Conservation (phyloP, 163 green algal species). For the Chlorella variabilis region DNA sequence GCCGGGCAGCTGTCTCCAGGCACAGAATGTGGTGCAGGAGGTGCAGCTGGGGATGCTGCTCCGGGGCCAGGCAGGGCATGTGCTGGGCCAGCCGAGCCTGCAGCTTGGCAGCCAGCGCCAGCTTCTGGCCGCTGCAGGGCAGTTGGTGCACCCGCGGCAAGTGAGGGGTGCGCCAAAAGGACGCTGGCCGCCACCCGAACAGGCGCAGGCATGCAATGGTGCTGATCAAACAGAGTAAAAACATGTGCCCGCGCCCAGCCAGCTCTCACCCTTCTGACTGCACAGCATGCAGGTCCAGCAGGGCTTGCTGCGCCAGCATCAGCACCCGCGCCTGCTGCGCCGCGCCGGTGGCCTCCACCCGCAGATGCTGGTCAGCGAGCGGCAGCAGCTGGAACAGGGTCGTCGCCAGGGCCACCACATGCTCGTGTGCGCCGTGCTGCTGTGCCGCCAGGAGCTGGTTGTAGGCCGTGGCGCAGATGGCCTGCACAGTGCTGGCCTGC, state of each 20-base stretch:
- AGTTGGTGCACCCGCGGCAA: no score
- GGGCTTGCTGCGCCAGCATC: conserved; percentile 23
- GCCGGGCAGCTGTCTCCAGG: background rate
- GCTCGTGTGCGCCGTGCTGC: conserved; percentile 6
- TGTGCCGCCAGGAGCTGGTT: conserved; percentile 18
- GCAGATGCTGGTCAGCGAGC: background rate
- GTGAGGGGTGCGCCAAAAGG: background rate
- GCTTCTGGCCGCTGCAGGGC: background rate
- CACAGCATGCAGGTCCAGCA: conserved; percentile 34
- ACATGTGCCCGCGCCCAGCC: no score
- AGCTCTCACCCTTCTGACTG: conserved; percentile 4
- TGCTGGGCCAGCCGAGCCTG: background rate
- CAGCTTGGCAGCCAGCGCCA: conserved; percentile 17
- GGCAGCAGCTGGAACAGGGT: conserved; percentile 16
- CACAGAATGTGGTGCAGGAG: conserved; percentile 18
- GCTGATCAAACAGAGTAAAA: no score
- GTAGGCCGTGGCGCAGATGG: conserved; percentile 9
- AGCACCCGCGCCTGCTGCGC: conserved; percentile 21
- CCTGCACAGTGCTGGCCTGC: background rate
- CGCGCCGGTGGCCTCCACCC: background rate
- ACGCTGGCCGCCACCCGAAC: no score
- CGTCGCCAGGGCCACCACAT: conserved; percentile 9
- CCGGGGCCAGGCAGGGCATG: background rate
- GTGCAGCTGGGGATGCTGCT: background rate
- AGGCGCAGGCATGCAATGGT: no score